Percentiles rank a stretch among this genome's conserved stretches.
Conservation (phyloP, 495 filamentous ascomycete genomes). For the Beverwykella pulmonaria region DNA sequence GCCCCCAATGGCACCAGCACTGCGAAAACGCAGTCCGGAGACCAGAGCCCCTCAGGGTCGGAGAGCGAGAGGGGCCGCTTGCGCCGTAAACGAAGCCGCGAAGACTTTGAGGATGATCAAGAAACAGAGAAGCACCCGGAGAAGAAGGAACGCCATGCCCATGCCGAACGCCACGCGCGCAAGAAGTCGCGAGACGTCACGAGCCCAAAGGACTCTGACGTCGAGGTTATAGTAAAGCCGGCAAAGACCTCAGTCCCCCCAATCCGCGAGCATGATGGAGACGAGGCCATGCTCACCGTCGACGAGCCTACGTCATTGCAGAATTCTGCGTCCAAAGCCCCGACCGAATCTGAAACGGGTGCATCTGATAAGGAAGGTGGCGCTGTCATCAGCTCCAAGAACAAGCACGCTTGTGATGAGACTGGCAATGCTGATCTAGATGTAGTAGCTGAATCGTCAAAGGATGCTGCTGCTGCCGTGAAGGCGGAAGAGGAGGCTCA, state of each 20-base stretch:
- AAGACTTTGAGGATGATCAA: slow-evolving; percentile 39
- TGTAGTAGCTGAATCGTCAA: neutral
- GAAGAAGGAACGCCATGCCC: slow-evolving; percentile 37
- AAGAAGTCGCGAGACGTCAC: slow-evolving; percentile 46
- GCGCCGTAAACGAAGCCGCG: slow-evolving; percentile 59
- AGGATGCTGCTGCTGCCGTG: neutral
- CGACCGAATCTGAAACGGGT: slow-evolving; percentile 11
- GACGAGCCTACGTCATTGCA: neutral
- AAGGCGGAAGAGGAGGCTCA: slow-evolving; percentile 8
- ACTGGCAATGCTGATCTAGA: slow-evolving; percentile 13
- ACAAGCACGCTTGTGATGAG: slow-evolving; percentile 40
- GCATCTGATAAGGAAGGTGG: slow-evolving; percentile 10
- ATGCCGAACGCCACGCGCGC: slow-evolving; percentile 36
- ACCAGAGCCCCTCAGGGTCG: slow-evolving; percentile 27
- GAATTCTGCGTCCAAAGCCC: slow-evolving; percentile 1
- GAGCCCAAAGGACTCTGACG: slow-evolving; percentile 7
- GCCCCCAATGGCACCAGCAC: slow-evolving; percentile 25
- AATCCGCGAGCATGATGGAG: slow-evolving; percentile 22
- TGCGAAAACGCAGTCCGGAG: neutral
- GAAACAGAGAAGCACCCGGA: slow-evolving; percentile 20
- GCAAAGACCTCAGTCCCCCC: slow-evolving; percentile 26
- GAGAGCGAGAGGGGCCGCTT: slow-evolving; percentile 47
- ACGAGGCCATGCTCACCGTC: slow-evolving; percentile 21
- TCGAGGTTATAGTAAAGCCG: slow-evolving; percentile 26
- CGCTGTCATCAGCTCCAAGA: slow-evolving; percentile 36